Evolutionary conservation across 345 rosid genomes (phyloP).

Genomic region (Fremontodendron californicum): DNA sequence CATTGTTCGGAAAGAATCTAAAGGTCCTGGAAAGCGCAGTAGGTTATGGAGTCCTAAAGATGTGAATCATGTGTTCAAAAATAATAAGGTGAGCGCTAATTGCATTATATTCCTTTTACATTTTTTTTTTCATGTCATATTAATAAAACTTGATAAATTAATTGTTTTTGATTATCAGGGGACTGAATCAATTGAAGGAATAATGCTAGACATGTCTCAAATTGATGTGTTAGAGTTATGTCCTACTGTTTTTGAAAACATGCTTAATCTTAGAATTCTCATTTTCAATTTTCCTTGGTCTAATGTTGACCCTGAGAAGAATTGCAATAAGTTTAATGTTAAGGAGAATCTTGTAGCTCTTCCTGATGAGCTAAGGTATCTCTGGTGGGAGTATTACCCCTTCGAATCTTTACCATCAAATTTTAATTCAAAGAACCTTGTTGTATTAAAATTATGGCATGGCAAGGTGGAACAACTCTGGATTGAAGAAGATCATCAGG

Average conservation of each 20-base stretch:
- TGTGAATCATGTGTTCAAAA: slow-evolving; percentile 15
- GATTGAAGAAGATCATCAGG: background rate
- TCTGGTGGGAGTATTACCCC: slow-evolving; percentile 31
- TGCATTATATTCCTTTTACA: too few species aligned
- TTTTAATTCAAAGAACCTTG: background rate
- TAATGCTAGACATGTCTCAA: slow-evolving; percentile 24
- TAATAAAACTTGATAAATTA: too few species aligned
- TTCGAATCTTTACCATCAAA: background rate
- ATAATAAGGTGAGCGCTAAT: slow-evolving; percentile 13
- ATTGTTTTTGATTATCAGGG: background rate
- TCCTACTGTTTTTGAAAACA: slow-evolving; percentile 26
- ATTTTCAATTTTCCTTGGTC: background rate
- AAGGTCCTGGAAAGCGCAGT: slow-evolving; percentile 21
- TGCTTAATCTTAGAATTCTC: slow-evolving; percentile 28
- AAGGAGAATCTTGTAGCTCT: background rate
- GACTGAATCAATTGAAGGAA: slow-evolving; percentile 21
- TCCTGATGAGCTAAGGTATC: slow-evolving; percentile 26
- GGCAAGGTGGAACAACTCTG: background rate
- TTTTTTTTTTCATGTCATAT: too few species aligned
- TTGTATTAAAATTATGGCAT: background rate
- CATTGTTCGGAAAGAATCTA: slow-evolving; percentile 19
- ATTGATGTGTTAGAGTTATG: slow-evolving; percentile 12
- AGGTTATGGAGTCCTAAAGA: slow-evolving; percentile 17
- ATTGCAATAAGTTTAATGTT: too few species aligned
- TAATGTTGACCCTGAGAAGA: too few species aligned